phyloP scores from a whole-genome alignment of 2,329 filamentous ascomycete species.

The Nakataea oryzae region DNA sequence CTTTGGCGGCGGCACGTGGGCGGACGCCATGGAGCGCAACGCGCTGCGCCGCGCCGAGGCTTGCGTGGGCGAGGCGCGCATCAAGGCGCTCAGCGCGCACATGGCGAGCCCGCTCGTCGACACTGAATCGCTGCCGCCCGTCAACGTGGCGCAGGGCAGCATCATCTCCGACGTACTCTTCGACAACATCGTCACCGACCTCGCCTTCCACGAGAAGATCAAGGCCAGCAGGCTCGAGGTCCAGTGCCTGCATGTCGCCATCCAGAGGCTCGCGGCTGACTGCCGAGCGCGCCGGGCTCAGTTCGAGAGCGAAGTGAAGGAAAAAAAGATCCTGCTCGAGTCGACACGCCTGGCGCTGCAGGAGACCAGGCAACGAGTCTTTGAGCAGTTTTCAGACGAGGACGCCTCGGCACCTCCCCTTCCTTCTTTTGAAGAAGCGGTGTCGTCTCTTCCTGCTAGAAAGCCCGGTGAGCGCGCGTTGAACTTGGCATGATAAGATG shows the following conservation, averaged over 20 bases:
- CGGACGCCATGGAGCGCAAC: conserved; percentile 43
- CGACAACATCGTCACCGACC: conserved; percentile 42
- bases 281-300: conserved; percentile 18
- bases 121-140: conserved; percentile 25
- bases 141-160: conserved; percentile 32
- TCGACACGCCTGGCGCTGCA: conserved; percentile 28
- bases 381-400: conserved; percentile 15
- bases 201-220: conserved; percentile 41
- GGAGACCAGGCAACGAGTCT: conserved; percentile 29
- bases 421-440: not conserved
- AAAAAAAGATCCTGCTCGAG: conserved; percentile 18
- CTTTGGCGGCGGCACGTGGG: conserved; percentile 35
- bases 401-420: not conserved
- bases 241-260: conserved; percentile 18
- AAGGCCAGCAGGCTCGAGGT: conserved; percentile 28
- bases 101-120: conserved; percentile 21
- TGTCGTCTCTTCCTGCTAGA: not conserved
- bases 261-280: conserved; percentile 19
- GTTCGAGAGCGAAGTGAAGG: conserved; percentile 20
- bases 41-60: conserved; percentile 36
- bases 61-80: conserved; percentile 26
- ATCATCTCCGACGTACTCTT: conserved; percentile 42
- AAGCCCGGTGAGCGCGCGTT: not conserved
- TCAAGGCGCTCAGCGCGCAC: conserved; percentile 27
- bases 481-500: not conserved